Base-by-base conservation (phyloP, 2,329 filamentous ascomycete species). In the Ophiostoma himal-ulmi region DNA sequence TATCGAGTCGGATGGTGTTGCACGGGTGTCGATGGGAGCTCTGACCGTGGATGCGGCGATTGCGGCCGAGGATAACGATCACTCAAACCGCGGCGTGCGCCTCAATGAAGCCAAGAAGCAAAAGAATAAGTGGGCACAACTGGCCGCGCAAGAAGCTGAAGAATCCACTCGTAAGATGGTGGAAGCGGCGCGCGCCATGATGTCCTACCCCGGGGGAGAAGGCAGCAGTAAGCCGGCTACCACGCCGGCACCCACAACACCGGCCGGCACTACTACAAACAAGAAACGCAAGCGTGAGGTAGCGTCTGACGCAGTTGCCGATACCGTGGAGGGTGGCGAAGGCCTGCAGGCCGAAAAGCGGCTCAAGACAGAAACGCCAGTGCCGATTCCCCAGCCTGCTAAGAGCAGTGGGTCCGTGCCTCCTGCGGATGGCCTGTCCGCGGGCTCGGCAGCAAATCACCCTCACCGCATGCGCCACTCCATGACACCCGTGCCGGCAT, bases 91-190 rank as follows among this genome's bases (percentile, higher is more conserved):
- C 68, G 90, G 91, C 10, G 91, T 93, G 88, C 90, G 91, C 76
- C 82, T 93, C 34, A 93, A 93, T 76, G 90, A 92, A 75, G 88
- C 91, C 2, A 93, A 92, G 79, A 91, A 91, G 77, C 80, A 90
- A 13, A 92, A 92, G 79, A 83, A 87, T 70, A 85, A 86, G 6
- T 79, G 88, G 73, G 86, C 85, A 14, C 86, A 86, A 74, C 81
- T 84, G 74, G 87, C 87, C 1, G 87, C 85, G 1, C 86, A 89
- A 73, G 87, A 89, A 75, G 87, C 87, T 20, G 78, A 80, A 68
- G 78, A 79, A 70, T 79, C 78, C 6, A 77, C 78, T 3, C 77
- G 77, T 73, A 76, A 74, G 71, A 77, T 80, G 71, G 67, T 75
- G 54, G 73, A 77, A 37, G 73, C 77, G 52, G 78, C 76, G 2